Evolutionary conservation across 2,329 filamentous ascomycete species (phyloP).

Genomic region (Colletotrichum scovillei): DNA sequence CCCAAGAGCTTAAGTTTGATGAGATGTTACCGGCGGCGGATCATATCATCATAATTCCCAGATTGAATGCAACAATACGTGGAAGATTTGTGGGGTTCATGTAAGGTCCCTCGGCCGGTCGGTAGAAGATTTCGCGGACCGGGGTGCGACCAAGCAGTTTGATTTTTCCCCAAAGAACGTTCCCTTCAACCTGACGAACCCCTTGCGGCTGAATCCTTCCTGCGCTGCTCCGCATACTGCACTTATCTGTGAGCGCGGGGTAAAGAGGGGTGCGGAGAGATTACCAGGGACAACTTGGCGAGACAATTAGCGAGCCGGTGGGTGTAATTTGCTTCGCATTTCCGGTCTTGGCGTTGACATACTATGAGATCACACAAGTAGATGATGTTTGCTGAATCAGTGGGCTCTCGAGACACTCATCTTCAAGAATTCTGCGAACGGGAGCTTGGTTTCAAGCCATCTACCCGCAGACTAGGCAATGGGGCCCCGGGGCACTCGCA

Average conservation of each 20-base stretch:
- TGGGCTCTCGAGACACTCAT: background rate
- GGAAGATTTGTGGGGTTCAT: slow-evolving; percentile 29
- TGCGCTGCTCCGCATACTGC: background rate
- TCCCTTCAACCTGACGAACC: background rate
- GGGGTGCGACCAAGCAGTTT: background rate
- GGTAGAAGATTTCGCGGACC: slow-evolving; percentile 22
- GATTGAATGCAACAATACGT: slow-evolving; percentile 22
- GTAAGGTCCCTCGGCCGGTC: slow-evolving; percentile 16
- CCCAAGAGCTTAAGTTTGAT: background rate
- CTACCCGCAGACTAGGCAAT: background rate
- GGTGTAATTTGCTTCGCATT: background rate
- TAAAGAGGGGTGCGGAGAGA: slow-evolving; percentile 10
- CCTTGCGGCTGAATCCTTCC: slow-evolving; percentile 13
- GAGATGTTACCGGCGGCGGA: background rate
- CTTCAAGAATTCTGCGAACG: background rate
- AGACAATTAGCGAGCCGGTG: background rate
- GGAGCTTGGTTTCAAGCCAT: background rate
- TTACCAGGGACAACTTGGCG: background rate
- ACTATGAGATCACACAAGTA: background rate
- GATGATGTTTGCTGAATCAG: background rate
- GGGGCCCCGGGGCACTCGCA: too few relatives aligned
- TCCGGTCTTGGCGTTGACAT: background rate
- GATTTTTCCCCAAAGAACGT: background rate
- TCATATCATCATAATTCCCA: background rate
- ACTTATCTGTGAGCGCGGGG: background rate